Conservation (phyloP, 208 protist species). For the Trypanosoma mega region DNA sequence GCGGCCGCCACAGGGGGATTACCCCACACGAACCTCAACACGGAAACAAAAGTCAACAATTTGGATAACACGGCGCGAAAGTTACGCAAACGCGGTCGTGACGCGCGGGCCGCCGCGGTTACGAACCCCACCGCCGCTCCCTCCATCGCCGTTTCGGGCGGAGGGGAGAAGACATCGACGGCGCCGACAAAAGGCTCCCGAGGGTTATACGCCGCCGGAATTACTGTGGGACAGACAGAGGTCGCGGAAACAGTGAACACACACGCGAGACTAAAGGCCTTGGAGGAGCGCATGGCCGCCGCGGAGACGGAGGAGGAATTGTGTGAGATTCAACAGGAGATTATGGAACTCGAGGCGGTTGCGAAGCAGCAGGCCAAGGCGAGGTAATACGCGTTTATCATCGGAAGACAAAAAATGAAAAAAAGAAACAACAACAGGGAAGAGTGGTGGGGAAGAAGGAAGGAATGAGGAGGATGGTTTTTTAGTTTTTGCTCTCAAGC, state of each 20-base stretch:
- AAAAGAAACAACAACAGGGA: not conserved
- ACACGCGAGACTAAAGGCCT: slow-evolving; percentile 51
- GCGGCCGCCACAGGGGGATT: not conserved
- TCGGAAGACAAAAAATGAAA: not conserved
- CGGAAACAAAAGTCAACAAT: not conserved
- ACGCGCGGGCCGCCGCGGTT: slow-evolving; percentile 42
- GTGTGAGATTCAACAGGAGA: slow-evolving; percentile 64
- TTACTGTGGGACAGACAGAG: too few species aligned
- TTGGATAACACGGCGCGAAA: slow-evolving; percentile 28
- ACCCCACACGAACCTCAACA: not conserved
- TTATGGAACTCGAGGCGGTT: slow-evolving; percentile 58
- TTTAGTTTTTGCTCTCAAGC: not conserved
- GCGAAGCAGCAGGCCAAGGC: slow-evolving; percentile 19
- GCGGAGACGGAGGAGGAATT: slow-evolving; percentile 83
- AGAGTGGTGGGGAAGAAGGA: not conserved
- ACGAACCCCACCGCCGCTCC: slow-evolving; percentile 7
- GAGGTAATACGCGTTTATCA: slow-evolving; percentile 8
- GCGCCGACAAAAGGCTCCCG: too few species aligned
- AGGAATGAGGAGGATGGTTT: not conserved
- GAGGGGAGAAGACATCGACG: too few species aligned
- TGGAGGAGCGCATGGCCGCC: slow-evolving; percentile 64
- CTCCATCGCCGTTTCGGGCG: not conserved
- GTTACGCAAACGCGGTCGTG: slow-evolving; percentile 71
- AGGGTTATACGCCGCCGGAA: too few species aligned
- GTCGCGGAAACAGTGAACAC: too few species aligned